Conservation (phyloP, 73 alveolate genomes). For the Stentor roeselii region DNA sequence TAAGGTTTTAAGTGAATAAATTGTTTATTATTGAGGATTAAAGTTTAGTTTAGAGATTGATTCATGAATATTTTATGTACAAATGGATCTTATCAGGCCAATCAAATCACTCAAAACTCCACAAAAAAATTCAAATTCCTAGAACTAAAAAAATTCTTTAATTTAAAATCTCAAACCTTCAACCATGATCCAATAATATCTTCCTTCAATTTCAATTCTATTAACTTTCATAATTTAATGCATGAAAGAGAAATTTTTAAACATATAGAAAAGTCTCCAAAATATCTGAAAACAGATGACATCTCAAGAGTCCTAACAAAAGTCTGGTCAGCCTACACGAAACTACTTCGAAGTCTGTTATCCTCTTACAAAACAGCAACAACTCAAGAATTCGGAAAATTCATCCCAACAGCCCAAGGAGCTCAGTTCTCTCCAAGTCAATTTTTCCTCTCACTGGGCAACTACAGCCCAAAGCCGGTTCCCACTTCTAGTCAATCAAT, state of each 20-base stretch:
- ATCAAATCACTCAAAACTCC: too few relatives aligned
- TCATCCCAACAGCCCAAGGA: slow-evolving; percentile 9
- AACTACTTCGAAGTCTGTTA: background rate
- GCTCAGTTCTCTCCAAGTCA: background rate
- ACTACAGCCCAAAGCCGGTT: background rate
- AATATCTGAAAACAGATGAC: background rate
- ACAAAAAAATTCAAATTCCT: too few relatives aligned
- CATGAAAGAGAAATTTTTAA: background rate
- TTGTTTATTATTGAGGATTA: background rate
- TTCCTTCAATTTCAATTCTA: too few relatives aligned
- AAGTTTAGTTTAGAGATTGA: background rate
- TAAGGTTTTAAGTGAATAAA: background rate
- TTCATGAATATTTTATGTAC: too few relatives aligned
- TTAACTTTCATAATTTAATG: too few relatives aligned
- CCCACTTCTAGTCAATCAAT: background rate
- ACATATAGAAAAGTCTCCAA: background rate
- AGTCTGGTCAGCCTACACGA: slow-evolving; percentile 3
- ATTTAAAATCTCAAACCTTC: too few relatives aligned
- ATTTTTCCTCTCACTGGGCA: background rate
- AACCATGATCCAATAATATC: too few relatives aligned
- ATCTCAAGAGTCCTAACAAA: background rate
- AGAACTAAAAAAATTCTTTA: too few relatives aligned
- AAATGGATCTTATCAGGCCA: too few relatives aligned
- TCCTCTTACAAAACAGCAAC: background rate
- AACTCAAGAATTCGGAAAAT: background rate